A percentile compares a stretch with the other conserved stretches of the same genome.
phyloP scores from a whole-genome alignment of 352 stramenopile species.

The Globisporangium iwayamae region DNA sequence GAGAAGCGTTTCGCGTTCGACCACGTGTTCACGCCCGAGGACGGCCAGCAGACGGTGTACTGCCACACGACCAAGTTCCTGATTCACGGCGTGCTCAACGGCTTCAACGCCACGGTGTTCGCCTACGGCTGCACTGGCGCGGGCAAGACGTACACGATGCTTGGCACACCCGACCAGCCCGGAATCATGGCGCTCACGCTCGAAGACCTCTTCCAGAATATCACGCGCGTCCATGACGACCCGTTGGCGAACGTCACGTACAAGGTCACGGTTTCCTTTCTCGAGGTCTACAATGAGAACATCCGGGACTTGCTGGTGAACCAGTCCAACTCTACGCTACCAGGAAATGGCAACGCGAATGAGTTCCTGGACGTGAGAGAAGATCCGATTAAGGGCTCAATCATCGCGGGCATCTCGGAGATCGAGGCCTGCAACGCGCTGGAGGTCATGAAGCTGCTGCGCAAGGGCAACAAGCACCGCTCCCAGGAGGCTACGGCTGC shows the following conservation, averaged over 20 bases:
- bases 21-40: constrained; percentile 70
- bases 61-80: constrained; percentile 85
- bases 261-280: constrained; percentile 81
- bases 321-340: constrained; percentile 12
- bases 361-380: constrained; percentile 81
- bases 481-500: constrained; percentile 87
- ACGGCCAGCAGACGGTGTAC: constrained; percentile 82
- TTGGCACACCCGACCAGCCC: constrained; percentile 74
- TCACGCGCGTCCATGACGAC: constrained; percentile 36
- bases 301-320: constrained; percentile 84
- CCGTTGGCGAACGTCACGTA: constrained; percentile 36
- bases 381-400: constrained; percentile 80
- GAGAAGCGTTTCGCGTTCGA: constrained; percentile 91
- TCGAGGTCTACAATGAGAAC: constrained; percentile 94
- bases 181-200: constrained; percentile 89
- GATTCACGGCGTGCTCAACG: constrained; percentile 84
- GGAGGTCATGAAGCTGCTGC: constrained; percentile 87
- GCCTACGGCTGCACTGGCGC: constrained; percentile 87
- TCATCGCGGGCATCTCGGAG: constrained; percentile 85
- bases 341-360: not conserved
- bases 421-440: constrained; percentile 70
- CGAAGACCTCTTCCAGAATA: constrained; percentile 79
- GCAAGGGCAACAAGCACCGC: constrained; percentile 81
- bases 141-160: constrained; percentile 92
- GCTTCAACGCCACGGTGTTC: constrained; percentile 92